Evolutionary conservation across 1,284 basidiomycete genomes (phyloP), one percentile per base, ranked within the genome.

Genomic region (Tilletia setariae): DNA sequence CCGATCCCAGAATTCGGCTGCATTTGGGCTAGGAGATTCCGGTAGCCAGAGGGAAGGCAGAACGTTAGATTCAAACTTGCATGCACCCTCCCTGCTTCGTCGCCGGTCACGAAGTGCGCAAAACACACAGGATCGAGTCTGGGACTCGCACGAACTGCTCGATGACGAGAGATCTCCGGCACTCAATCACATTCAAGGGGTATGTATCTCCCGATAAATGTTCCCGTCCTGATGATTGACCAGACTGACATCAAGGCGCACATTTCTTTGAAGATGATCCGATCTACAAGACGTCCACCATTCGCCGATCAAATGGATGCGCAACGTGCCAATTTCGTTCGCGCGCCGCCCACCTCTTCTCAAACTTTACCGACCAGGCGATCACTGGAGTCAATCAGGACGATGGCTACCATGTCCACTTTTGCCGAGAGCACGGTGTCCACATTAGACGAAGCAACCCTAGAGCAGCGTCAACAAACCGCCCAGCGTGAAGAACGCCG

Each of bases 401-500:
- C 56, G 25, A 61, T 30, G 32, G 32, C 19, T 25, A 61, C 56
- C 9, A 32, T 30, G 1, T 61, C 56, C 25, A 61, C 56, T 16
- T 40, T 61, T 40, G 56, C 56, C 19, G 56, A 61, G 13, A 61
- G 56, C 28, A 61, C 56, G 19, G 9, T 32, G 30, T 61, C 56
- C 13, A 40, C 65, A 15, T 21, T 67, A 43, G 49, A 67, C 43
- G 53, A 59, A 42, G 49, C 65, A 21, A 30, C 65, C 4, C 53
- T 63, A 6, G 65, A 67, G 16, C 25, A 32, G 40, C 65, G 56
- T 3, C 30, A 15, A 35, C 56, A 51, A 47, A 69, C 70, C 8
- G 68, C 65, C 35, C 65, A 67, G 15, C 67, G 75, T 46, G 75
- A 75, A 8, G 76, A 76, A 49, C 72, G 76, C 13, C 67, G 76